Conservation (phyloP, 1,139 yeast genomes). For the Debaryomyces sp. region DNA sequence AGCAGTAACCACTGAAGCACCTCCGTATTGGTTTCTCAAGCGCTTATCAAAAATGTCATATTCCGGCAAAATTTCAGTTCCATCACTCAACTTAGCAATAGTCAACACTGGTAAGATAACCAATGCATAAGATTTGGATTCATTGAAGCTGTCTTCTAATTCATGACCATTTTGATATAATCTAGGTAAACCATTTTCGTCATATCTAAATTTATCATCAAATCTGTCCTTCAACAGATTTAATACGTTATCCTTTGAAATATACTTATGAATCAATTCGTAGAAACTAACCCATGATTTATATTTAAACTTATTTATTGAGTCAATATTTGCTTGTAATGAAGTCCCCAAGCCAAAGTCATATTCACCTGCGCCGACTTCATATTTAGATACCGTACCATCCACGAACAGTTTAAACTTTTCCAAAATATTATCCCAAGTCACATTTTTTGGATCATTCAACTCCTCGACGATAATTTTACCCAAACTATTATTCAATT, state of each 20-base stretch:
- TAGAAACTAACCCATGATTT: conserved; percentile 70
- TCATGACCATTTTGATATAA: conserved; percentile 78
- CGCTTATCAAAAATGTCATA: conserved; percentile 40
- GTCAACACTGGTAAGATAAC: conserved; percentile 62
- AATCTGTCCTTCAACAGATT: conserved; percentile 67
- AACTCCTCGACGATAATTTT: conserved; percentile 43
- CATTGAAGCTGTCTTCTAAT: conserved; percentile 64
- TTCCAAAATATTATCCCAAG: conserved; percentile 64
- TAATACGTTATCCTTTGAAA: conserved; percentile 61
- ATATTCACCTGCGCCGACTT: conserved; percentile 25
- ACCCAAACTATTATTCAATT: conserved; percentile 39
- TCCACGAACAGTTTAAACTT: conserved; percentile 48
- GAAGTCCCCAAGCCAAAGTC: conserved; percentile 71
- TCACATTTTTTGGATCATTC: conserved; percentile 44
- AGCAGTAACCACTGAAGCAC: conserved; percentile 10
- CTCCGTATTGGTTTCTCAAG: conserved; percentile 26
- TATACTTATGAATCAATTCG: conserved; percentile 56
- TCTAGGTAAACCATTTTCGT: conserved; percentile 78
- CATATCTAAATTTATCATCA: conserved; percentile 83
- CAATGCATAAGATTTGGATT: conserved; percentile 61
- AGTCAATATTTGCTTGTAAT: conserved; percentile 40
- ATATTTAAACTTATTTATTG: conserved; percentile 47
- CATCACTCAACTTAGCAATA: conserved; percentile 55
- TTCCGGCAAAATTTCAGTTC: conserved; percentile 60
- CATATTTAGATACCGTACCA: conserved; percentile 23